These are phyloP conservation scores for Boletus insuetus DNA, from an alignment of 768 basidiomycete species.

Conservation along the genomic window DNA sequence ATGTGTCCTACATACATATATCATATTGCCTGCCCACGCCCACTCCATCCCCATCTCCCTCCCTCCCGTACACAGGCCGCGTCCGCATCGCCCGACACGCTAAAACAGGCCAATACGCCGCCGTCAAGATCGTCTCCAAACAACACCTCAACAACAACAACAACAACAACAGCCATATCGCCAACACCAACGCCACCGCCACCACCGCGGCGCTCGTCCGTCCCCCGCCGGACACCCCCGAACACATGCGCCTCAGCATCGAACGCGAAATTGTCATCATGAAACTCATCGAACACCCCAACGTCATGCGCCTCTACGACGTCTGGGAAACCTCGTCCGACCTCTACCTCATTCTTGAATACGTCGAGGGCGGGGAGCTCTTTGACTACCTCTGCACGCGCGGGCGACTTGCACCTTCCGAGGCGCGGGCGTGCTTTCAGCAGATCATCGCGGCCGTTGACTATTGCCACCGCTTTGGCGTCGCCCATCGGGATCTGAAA, in stretches of 20 bases:
- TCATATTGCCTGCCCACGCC: not conserved
- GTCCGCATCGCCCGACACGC: conserved; percentile 87
- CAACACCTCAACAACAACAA: conserved; percentile 44
- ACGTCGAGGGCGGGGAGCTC: conserved; percentile 91
- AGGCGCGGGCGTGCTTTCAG: conserved; percentile 85
- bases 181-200: too few species aligned
- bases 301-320: conserved; percentile 91
- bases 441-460: conserved; percentile 91
- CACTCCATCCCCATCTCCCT: not conserved
- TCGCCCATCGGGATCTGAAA: conserved; percentile 92
- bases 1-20: conserved; percentile 10
- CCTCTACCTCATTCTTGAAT: conserved; percentile 90
- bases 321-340: conserved; percentile 94
- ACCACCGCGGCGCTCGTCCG: conserved; percentile 40
- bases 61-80: conserved; percentile 52
- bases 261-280: conserved; percentile 96
- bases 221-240: conserved; percentile 62
- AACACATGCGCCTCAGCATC: conserved; percentile 74
- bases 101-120: conserved; percentile 86
- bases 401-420: conserved; percentile 64
- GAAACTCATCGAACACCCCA: conserved; percentile 96
- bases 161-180: conserved; percentile 29
- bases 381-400: conserved; percentile 88
- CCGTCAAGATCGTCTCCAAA: conserved; percentile 93
- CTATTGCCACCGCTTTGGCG: conserved; percentile 93